Evolutionary conservation across 2,329 filamentous ascomycete genomes (phyloP).

Genomic region (Phaeomoniella chlamydospora): DNA sequence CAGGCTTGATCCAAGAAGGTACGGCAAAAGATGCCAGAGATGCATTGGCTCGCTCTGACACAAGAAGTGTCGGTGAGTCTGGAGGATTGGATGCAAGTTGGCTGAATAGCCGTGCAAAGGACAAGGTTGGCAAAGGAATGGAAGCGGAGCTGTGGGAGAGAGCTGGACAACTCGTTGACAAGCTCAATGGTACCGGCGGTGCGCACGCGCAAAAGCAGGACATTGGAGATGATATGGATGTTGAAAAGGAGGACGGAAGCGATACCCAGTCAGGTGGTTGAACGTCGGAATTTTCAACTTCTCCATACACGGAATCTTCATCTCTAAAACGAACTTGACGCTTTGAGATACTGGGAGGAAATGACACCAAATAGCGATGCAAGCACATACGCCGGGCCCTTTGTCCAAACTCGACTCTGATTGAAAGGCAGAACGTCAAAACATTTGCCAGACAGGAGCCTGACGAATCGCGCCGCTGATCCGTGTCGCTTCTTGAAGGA

Average conservation of each 20-base stretch:
- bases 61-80: slow-evolving; percentile 14
- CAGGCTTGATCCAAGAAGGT: slow-evolving; percentile 46
- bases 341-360: too few species aligned
- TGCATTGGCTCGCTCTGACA: slow-evolving; percentile 9
- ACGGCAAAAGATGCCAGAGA: slow-evolving; percentile 13
- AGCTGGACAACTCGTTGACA: slow-evolving; percentile 40
- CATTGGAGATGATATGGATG: not conserved
- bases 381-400: too few species aligned
- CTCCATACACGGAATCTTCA: too few species aligned
- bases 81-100: slow-evolving; percentile 63
- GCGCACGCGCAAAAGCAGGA: not conserved
- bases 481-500: too few species aligned
- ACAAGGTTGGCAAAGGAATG: slow-evolving; percentile 68
- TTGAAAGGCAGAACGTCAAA: too few species aligned
- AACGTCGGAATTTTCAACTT: too few species aligned
- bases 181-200: slow-evolving; percentile 4
- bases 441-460: too few species aligned
- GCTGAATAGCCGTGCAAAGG: slow-evolving; percentile 66
- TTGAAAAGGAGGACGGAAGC: not conserved
- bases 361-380: too few species aligned
- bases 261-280: too few species aligned
- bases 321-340: too few species aligned
- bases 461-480: too few species aligned
- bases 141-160: slow-evolving; percentile 65
- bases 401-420: too few species aligned